Conservation (phyloP, 345 rosid genomes). For the Eucalyptus tenuipes region DNA sequence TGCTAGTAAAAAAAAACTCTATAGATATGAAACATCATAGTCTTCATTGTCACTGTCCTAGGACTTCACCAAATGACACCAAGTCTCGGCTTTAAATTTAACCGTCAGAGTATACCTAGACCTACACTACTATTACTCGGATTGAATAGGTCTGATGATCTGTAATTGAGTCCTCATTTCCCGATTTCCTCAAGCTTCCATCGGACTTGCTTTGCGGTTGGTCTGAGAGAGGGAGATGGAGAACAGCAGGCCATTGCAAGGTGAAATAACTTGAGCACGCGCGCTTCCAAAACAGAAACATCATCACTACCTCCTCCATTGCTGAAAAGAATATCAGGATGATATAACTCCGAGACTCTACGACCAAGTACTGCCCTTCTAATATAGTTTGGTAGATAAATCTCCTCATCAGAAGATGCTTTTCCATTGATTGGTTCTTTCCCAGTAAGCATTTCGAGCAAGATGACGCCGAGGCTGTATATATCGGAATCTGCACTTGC, state of each 20-base stretch:
- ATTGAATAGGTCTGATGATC: background rate
- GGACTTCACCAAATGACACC: background rate
- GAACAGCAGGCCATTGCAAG: constrained; percentile 88
- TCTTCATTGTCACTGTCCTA: background rate
- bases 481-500: constrained; percentile 57
- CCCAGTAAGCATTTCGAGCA: constrained; percentile 77
- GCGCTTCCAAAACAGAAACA: constrained; percentile 30
- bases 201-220: constrained; percentile 50
- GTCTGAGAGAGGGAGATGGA: constrained; percentile 82
- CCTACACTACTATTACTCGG: background rate
- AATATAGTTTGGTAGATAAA: constrained; percentile 53
- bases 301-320: constrained; percentile 1
- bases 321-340: constrained; percentile 48
- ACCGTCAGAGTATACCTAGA: background rate
- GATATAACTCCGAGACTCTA: constrained; percentile 52
- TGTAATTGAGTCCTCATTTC: background rate
- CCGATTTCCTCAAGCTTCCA: constrained; percentile 62
- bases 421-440: constrained; percentile 56
- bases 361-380: constrained; percentile 56
- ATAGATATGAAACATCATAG: background rate
- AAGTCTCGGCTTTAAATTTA: background rate
- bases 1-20: background rate
- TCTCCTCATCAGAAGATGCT: constrained; percentile 46
- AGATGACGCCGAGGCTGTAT: constrained; percentile 64
- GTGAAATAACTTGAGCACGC: constrained; percentile 58